Percentiles rank a stretch among this genome's conserved stretches.
Evolutionary conservation across 805 yeast genomes (phyloP).

Genomic region (Lipomyces oligophaga): DNA sequence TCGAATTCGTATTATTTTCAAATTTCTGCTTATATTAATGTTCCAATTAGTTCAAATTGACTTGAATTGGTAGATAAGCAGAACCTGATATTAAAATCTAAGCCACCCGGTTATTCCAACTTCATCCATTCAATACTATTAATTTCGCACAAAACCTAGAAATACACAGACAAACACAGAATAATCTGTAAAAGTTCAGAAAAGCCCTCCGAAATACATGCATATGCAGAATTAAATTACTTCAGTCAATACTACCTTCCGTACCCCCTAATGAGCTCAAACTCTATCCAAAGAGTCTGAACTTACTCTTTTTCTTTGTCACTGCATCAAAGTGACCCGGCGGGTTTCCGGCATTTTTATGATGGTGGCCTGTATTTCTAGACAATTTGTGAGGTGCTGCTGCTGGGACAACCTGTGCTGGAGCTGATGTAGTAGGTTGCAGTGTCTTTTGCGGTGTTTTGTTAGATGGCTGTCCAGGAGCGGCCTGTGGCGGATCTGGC

Average conservation of each 20-base stretch:
- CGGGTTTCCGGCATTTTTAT: conserved; percentile 18
- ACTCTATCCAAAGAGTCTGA: no score
- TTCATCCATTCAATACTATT: no score
- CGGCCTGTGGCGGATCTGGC: conserved; percentile 28
- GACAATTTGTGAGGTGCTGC: conserved; percentile 24
- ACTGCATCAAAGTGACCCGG: conserved; percentile 26
- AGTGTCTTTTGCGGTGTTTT: conserved; percentile 3
- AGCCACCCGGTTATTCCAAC: neutral
- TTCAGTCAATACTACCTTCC: no score
- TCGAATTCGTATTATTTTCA: neutral
- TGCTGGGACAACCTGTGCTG: conserved; percentile 14
- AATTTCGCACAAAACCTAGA: neutral
- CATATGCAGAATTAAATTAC: no score
- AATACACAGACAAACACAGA: neutral
- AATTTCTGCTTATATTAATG: neutral
- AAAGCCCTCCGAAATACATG: no score
- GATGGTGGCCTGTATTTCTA: conserved; percentile 19
- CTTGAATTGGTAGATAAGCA: neutral
- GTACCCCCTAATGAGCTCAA: no score
- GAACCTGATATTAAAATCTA: neutral
- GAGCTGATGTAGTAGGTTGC: neutral
- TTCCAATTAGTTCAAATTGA: conserved; percentile 2
- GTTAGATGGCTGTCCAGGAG: neutral
- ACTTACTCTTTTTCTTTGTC: conserved; percentile 14
- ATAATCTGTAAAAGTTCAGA: no score